Conservation (phyloP, 2,329 filamentous ascomycete genomes). For the Thielaviopsis punctulata region DNA sequence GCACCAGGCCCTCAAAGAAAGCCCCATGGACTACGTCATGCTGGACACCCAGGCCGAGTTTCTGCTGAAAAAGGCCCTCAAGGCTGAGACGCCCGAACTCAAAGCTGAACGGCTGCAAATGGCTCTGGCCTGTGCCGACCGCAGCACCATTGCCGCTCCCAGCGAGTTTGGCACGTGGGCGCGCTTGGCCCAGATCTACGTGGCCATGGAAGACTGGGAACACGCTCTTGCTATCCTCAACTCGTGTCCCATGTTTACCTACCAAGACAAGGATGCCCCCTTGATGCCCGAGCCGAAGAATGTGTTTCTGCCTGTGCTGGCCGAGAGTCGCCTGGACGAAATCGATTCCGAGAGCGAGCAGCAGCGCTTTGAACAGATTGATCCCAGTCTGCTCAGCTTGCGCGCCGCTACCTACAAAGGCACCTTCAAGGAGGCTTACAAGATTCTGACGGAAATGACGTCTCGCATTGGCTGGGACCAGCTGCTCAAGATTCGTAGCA, state of each 20-base stretch:
- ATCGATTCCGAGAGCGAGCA: slow-evolving; percentile 84
- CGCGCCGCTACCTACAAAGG: slow-evolving; percentile 83
- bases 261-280: slow-evolving; percentile 94
- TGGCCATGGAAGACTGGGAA: slow-evolving; percentile 90
- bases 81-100: slow-evolving; percentile 33
- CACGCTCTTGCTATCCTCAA: slow-evolving; percentile 88
- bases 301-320: slow-evolving; percentile 69
- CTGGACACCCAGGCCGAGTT: slow-evolving; percentile 90
- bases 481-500: slow-evolving; percentile 80
- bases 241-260: slow-evolving; percentile 99
- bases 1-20: slow-evolving; percentile 73
- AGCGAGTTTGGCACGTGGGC: slow-evolving; percentile 98
- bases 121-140: slow-evolving; percentile 82
- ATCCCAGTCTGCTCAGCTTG: slow-evolving; percentile 69
- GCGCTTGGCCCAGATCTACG: slow-evolving; percentile 80
- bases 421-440: slow-evolving; percentile 89
- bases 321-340: slow-evolving; percentile 83
- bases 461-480: slow-evolving; percentile 97
- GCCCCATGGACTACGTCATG: slow-evolving; percentile 95
- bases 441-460: slow-evolving; percentile 85
- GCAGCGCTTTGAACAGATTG: slow-evolving; percentile 70
- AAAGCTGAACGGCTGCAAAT: slow-evolving; percentile 58
- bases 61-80: slow-evolving; percentile 62
- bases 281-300: slow-evolving; percentile 85
- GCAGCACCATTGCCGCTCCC: slow-evolving; percentile 83